Percentiles rank a stretch among this genome's conserved stretches.
Evolutionary conservation across 2,329 filamentous ascomycete species (phyloP).

Genomic region (Fusarium sp.): DNA sequence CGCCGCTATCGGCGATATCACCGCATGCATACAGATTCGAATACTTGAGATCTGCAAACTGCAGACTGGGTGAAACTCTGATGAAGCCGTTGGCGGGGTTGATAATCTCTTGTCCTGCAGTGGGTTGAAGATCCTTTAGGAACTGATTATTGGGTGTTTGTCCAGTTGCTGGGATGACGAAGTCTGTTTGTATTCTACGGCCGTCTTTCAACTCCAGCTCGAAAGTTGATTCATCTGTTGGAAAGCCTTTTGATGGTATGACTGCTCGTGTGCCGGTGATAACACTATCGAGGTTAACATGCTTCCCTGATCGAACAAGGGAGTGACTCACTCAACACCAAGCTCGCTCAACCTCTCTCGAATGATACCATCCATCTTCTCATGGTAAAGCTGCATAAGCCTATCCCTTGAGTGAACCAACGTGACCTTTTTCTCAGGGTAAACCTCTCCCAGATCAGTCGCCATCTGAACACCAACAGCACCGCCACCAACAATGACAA

Average conservation of each 20-base stretch:
- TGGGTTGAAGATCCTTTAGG: slow-evolving; percentile 22
- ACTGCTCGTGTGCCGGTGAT: slow-evolving; percentile 43
- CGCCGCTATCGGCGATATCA: slow-evolving; percentile 47
- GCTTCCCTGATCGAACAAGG: fast-evolving
- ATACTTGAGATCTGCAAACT: slow-evolving; percentile 44
- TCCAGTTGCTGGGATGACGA: slow-evolving; percentile 45
- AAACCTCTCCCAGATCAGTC: slow-evolving; percentile 45
- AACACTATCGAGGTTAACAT: slow-evolving; percentile 5
- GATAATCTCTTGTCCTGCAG: slow-evolving; percentile 14
- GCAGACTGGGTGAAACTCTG: slow-evolving; percentile 36
- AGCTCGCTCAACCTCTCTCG: slow-evolving; percentile 39
- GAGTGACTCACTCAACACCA: slow-evolving; percentile 35
- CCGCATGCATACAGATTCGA: slow-evolving; percentile 45
- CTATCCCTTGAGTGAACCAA: slow-evolving; percentile 45
- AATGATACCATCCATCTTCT: slow-evolving; percentile 45
- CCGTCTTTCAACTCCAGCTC: slow-evolving; percentile 45
- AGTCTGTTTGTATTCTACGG: slow-evolving; percentile 36
- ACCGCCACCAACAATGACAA: slow-evolving; percentile 47
- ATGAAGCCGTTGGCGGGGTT: slow-evolving; percentile 46
- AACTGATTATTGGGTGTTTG: slow-evolving; percentile 49
- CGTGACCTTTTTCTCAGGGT: slow-evolving; percentile 43
- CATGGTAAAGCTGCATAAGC: slow-evolving; percentile 46
- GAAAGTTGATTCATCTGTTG: slow-evolving; percentile 33
- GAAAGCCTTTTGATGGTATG: slow-evolving; percentile 40
- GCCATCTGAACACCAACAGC: slow-evolving; percentile 48